These are phyloP conservation scores for Saccharomycopsis sp. DNA, from an alignment of 805 yeast species.

Conservation along the genomic window DNA sequence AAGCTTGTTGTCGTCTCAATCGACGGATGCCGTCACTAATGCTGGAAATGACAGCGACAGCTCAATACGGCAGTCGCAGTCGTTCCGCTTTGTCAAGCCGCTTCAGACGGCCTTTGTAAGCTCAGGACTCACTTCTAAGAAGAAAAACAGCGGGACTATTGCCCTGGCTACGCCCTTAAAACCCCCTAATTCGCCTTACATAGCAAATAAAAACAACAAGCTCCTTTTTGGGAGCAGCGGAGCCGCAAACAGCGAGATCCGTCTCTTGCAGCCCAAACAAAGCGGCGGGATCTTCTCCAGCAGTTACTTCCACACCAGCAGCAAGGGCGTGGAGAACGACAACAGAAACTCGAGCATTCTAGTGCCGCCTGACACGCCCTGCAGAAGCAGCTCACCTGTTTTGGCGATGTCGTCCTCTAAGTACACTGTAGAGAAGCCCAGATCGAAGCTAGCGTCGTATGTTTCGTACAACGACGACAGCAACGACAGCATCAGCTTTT, in stretches of 20 bases:
- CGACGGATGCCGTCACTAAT: background rate
- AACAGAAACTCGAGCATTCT: background rate
- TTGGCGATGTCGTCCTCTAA: background rate
- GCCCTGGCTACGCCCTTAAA: background rate
- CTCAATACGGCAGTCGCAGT: conserved; percentile 25
- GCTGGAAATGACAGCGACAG: conserved; percentile 1
- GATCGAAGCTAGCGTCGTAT: conserved; percentile 11
- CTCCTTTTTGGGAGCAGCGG: background rate
- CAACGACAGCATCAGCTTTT: background rate
- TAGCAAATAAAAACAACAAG: conserved; percentile 11
- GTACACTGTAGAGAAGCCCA: conserved; percentile 15
- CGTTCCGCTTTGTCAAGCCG: conserved; percentile 49
- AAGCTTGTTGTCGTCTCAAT: background rate
- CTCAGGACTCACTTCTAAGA: conserved; percentile 40
- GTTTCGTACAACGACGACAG: conserved; percentile 6
- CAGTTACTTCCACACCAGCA: background rate
- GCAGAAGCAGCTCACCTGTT: background rate
- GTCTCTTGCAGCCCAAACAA: background rate
- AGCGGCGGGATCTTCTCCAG: background rate
- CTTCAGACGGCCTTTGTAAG: conserved; percentile 51
- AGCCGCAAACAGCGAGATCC: too few relatives aligned
- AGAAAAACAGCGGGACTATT: conserved; percentile 30
- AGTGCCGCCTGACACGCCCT: conserved; percentile 6
- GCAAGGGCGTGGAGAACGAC: background rate
- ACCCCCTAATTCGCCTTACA: conserved; percentile 10